Evolutionary conservation across 179 eudicot species (phyloP), one percentile per base, ranked within the genome.

Genomic region (Gypsophila paniculata): DNA sequence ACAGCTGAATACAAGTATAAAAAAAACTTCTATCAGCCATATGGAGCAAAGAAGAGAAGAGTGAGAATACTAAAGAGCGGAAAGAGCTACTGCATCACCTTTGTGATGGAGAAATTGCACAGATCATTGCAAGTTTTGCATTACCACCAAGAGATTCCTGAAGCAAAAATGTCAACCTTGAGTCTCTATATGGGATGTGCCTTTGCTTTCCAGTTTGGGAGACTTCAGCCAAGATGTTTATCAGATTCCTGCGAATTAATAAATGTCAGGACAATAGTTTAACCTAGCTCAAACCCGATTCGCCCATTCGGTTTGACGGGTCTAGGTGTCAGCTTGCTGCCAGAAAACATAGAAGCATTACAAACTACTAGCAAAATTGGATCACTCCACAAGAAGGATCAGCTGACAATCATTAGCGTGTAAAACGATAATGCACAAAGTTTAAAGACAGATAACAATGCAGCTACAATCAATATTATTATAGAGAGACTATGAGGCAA

Each of bases 111-210:
- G 98, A 93, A 77, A 93, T 86, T 22, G 98, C 97, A 79, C 98
- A 93, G 65, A 93, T 87, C 98, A 93, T 91, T 60, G 97, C 98
- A 80, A 93, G 72, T 83, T 93, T 93, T 62, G 98, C 98, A 82
- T 93, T 93, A 69, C 98, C 98, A 51, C 98, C 98, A 8, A 93
- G 97, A 72, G 98, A 93, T 70, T 93, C 98, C 85, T 93, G 98
- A 71, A 93, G 78, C 82, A 93, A 83, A 76, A 93, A 93, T 59
- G 98, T 93, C 84, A 93, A 80, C 84, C 87, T 86, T 44, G 98
- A 93, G 80, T 93, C 96, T 81, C 98, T 85, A 76, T 93, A 93
- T 11, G 98, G 98, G 46, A 93, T 90, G 75, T 91, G 97, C 79
- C 92, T 86, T 17, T 88, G 91, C 73, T 93, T 93, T 86, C 98